These are phyloP conservation scores for Saxophila tyrrhenica DNA, from an alignment of 495 filamentous ascomycete genomes.

Conservation along the genomic window DNA sequence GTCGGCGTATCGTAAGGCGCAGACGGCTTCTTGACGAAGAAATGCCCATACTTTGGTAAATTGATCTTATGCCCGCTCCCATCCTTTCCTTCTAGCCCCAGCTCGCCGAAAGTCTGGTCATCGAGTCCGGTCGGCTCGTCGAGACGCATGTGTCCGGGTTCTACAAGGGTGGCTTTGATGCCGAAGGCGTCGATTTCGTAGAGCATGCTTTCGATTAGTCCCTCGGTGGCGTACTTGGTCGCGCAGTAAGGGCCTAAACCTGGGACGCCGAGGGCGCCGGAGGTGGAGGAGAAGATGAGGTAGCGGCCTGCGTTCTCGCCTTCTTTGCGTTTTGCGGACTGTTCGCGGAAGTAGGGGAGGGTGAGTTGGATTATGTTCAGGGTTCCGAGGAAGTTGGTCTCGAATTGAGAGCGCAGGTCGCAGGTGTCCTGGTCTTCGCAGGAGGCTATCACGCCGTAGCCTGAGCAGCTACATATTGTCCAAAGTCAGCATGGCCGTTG, in stretches of 20 bases:
- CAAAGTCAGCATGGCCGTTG: background rate
- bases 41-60: slow-evolving; percentile 60
- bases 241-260: slow-evolving; percentile 91
- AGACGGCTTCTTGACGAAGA: slow-evolving; percentile 74
- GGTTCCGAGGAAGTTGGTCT: slow-evolving; percentile 92
- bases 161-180: slow-evolving; percentile 83
- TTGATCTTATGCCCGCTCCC: background rate
- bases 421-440: slow-evolving; percentile 95
- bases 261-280: slow-evolving; percentile 79
- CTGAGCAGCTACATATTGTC: slow-evolving; percentile 45
- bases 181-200: slow-evolving; percentile 90
- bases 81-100: slow-evolving; percentile 1
- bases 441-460: slow-evolving; percentile 86
- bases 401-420: slow-evolving; percentile 91
- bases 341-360: slow-evolving; percentile 74
- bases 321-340: slow-evolving; percentile 18
- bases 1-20: slow-evolving; percentile 67
- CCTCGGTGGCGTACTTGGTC: slow-evolving; percentile 92
- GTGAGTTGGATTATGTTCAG: slow-evolving; percentile 86
- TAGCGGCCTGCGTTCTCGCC: slow-evolving; percentile 55
- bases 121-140: slow-evolving; percentile 43
- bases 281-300: slow-evolving; percentile 85
- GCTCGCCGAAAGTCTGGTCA: slow-evolving; percentile 14
- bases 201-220: slow-evolving; percentile 85
- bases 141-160: slow-evolving; percentile 75